Conservation (phyloP, 805 yeast genomes). For the Saturnispora silvae region DNA sequence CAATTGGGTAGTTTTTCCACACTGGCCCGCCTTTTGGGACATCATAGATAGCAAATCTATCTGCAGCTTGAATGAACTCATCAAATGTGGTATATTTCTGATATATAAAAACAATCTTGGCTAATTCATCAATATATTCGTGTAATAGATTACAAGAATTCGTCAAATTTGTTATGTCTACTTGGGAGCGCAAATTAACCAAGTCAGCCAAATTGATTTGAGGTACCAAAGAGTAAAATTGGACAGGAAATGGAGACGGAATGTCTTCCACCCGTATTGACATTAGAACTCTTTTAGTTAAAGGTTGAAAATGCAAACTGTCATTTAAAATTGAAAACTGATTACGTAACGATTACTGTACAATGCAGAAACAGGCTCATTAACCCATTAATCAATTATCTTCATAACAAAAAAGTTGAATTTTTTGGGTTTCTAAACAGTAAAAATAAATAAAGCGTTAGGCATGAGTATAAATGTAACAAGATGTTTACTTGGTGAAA, state of each 20-base stretch:
- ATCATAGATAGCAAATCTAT: not conserved
- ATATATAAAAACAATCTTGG: conserved; percentile 7
- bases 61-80: conserved; percentile 3
- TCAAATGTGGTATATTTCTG: conserved; percentile 9
- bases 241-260: not conserved
- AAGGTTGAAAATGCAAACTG: not conserved
- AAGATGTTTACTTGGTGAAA: conserved; percentile 27
- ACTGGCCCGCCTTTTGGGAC: not conserved
- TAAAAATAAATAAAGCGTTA: too few species aligned
- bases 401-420: not conserved
- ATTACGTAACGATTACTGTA: too few species aligned
- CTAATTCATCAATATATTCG: conserved; percentile 18
- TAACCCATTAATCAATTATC: too few species aligned
- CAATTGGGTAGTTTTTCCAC: conserved; percentile 14
- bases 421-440: too few species aligned
- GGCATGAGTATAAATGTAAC: too few species aligned
- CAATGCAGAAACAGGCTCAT: too few species aligned
- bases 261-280: too few species aligned
- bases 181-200: conserved; percentile 13
- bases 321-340: not conserved
- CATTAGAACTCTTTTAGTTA: too few species aligned
- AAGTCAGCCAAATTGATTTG: too few species aligned
- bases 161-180: conserved; percentile 14
- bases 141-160: conserved; percentile 19
- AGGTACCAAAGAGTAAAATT: conserved; percentile 9